Percentiles rank a stretch among this genome's conserved stretches.
Conservation (phyloP, 768 basidiomycete species). For the Mycena chlorophos region DNA sequence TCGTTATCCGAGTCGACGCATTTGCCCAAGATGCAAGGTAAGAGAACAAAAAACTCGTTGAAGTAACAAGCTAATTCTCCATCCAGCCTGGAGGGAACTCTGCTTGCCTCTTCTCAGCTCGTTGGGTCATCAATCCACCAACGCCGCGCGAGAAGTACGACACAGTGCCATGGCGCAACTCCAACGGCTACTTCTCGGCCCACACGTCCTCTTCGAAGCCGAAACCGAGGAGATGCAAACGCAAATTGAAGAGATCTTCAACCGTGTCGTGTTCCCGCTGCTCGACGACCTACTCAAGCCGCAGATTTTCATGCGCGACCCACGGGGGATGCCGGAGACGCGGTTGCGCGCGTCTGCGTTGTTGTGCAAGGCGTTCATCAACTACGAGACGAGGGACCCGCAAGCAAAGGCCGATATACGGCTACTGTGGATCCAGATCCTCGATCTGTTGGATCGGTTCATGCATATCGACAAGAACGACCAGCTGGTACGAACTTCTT, state of each 20-base stretch:
- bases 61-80: constrained; percentile 8
- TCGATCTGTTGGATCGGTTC: constrained; percentile 85
- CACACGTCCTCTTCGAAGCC: constrained; percentile 62
- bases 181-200: constrained; percentile 82
- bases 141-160: constrained; percentile 80
- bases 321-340: constrained; percentile 88
- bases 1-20: constrained; percentile 54
- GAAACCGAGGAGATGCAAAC: constrained; percentile 46
- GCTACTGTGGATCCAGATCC: constrained; percentile 82
- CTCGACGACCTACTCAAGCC: constrained; percentile 89
- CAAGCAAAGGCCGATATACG: constrained; percentile 61
- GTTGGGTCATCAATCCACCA: constrained; percentile 79
- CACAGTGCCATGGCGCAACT: constrained; percentile 77
- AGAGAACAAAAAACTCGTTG: constrained; percentile 39
- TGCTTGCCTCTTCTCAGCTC: constrained; percentile 73
- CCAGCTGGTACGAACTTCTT: constrained; percentile 66
- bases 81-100: constrained; percentile 72
- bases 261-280: constrained; percentile 86
- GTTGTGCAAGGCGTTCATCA: constrained; percentile 94
- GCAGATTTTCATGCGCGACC: constrained; percentile 75
- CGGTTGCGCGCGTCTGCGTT: constrained; percentile 85
- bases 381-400: constrained; percentile 77
- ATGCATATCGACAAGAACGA: constrained; percentile 86
- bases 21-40: constrained; percentile 24
- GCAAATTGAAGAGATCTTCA: constrained; percentile 83